phyloP scores from a whole-genome alignment of 176 grass and related monocot species.

The Triticum timopheevii region DNA sequence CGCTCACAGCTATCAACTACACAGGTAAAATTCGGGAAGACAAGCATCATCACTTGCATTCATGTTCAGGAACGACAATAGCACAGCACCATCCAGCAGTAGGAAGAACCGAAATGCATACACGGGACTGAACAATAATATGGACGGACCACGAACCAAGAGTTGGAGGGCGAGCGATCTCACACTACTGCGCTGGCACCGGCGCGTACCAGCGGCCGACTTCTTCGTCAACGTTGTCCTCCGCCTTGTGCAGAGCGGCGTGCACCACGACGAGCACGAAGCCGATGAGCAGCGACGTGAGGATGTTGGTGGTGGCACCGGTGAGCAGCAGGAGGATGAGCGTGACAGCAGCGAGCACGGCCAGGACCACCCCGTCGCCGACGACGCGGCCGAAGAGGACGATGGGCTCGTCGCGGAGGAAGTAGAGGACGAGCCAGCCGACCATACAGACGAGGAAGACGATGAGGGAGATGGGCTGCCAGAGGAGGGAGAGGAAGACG shows the following conservation, averaged over 20 bases:
- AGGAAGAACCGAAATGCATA: constrained; percentile 2
- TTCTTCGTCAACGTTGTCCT: constrained; percentile 60
- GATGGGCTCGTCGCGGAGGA: constrained; percentile 74
- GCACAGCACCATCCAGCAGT: background rate
- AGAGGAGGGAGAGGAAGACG: constrained; percentile 88
- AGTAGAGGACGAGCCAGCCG: constrained; percentile 84
- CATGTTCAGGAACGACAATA: background rate
- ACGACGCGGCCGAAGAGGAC: constrained; percentile 62
- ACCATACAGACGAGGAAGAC: constrained; percentile 72
- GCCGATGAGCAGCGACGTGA: constrained; percentile 60
- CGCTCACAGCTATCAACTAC: background rate
- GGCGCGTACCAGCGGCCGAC: constrained; percentile 59
- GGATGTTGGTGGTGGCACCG: constrained; percentile 62
- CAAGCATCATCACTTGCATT: background rate
- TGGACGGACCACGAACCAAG: background rate
- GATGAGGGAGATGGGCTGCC: constrained; percentile 84
- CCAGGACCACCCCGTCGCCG: constrained; percentile 42
- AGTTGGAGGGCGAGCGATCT: constrained; percentile 5
- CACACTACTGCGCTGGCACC: constrained; percentile 31
- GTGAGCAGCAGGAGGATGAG: constrained; percentile 72
- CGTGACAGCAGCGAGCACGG: constrained; percentile 54
- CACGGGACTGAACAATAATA: background rate
- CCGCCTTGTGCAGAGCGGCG: constrained; percentile 52
- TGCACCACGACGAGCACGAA: constrained; percentile 59
- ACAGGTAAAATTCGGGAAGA: background rate